A percentile compares a stretch with the other conserved stretches of the same genome.
Conservation (phyloP, 2,329 filamentous ascomycete species). For the Cladosporium velox region DNA sequence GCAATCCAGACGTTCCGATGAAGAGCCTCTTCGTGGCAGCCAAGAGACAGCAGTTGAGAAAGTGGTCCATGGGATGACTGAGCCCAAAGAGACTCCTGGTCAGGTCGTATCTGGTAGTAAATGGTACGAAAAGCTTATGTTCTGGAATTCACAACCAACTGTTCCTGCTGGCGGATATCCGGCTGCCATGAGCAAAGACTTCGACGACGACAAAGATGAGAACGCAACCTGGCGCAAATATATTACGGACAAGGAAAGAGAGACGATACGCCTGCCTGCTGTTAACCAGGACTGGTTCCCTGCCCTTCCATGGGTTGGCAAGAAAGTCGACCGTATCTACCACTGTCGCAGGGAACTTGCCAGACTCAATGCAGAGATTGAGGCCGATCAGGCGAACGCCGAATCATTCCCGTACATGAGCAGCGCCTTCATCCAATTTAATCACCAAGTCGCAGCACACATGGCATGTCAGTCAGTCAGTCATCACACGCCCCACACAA, state of each 20-base stretch:
- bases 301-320: conserved; percentile 73
- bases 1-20: neutral
- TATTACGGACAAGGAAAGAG: conserved; percentile 76
- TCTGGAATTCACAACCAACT: conserved; percentile 35
- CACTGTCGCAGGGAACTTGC: conserved; percentile 86
- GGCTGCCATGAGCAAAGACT: conserved; percentile 48
- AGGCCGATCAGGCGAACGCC: conserved; percentile 80
- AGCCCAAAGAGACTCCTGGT: conserved; percentile 14
- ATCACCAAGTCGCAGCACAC: conserved; percentile 93
- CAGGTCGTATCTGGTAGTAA: conserved; percentile 29
- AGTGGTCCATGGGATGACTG: neutral
- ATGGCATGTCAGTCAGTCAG: conserved; percentile 95
- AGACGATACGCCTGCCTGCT: conserved; percentile 75
- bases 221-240: conserved; percentile 80
- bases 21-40: conserved; percentile 13
- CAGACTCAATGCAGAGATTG: conserved; percentile 86
- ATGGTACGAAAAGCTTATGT: conserved; percentile 33
- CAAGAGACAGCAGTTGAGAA: conserved; percentile 16
- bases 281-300: conserved; percentile 70
- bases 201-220: conserved; percentile 48
- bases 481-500: conserved; percentile 88
- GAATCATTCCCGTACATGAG: conserved; percentile 91
- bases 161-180: conserved; percentile 55
- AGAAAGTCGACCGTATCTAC: conserved; percentile 94
- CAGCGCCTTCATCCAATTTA: conserved; percentile 97